A percentile compares a stretch with the other conserved stretches of the same genome.
Conservation (phyloP, 306 rosid species). For the Neltuma alba region DNA sequence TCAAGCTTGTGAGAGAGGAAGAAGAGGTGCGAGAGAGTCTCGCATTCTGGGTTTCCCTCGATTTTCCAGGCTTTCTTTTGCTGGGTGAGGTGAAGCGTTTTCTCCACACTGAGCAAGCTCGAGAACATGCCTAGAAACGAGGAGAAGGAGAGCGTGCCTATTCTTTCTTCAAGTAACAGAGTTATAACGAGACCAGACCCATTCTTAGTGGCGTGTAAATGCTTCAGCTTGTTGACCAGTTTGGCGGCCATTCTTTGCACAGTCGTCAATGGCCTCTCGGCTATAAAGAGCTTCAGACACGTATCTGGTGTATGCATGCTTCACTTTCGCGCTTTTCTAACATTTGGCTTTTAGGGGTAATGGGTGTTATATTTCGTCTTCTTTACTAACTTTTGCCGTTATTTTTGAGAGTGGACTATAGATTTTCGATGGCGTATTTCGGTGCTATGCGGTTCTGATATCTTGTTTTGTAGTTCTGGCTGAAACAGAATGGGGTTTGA, state of each 20-base stretch:
- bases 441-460: slow-evolving; percentile 69
- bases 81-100: neutral
- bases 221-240: slow-evolving; percentile 53
- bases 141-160: slow-evolving; percentile 18
- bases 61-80: neutral
- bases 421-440: slow-evolving; percentile 83
- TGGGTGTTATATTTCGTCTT: neutral
- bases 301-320: slow-evolving; percentile 51
- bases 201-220: slow-evolving; percentile 51
- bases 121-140: neutral
- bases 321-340: neutral
- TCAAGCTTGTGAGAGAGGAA: neutral
- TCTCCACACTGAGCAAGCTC: neutral
- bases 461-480: slow-evolving; percentile 64
- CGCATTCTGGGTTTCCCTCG: neutral
- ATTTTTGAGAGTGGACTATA: slow-evolving; percentile 22
- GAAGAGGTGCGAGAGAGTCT: neutral
- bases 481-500: slow-evolving; percentile 75
- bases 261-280: slow-evolving; percentile 58
- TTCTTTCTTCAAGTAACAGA: slow-evolving; percentile 19
- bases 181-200: slow-evolving; percentile 38
- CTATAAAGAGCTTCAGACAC: slow-evolving; percentile 50
- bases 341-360: neutral
- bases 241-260: slow-evolving; percentile 60
- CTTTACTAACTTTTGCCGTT: neutral